Base-by-base conservation (phyloP, 768 basidiomycete species). In the Trametes meyenii region DNA sequence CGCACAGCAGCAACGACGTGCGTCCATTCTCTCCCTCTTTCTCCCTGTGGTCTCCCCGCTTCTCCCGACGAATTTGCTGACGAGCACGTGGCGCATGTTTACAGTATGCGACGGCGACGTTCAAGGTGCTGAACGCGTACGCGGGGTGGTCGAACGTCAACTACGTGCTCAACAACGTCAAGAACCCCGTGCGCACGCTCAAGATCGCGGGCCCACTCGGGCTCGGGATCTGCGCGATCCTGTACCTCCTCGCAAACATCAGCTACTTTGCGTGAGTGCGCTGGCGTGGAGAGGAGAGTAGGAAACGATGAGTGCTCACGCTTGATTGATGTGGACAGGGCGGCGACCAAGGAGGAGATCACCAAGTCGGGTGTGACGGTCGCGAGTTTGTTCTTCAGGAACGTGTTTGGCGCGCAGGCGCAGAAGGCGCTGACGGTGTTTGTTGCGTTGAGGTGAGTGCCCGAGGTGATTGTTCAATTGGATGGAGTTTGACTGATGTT, bases 151-250 rank as follows among this genome's bases (percentile, higher is more conserved):
- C 81, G 2, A 81, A 80, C 46, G 80, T 82, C 24, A 85, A 85
- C 66, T 83, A 83, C 55, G 85, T 86, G 6, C 71, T 86, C 58
- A 85, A 85, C 71, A 83, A 86, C 11, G 83, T 87, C 54, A 81
- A 79, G 62, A 74, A 85, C 64, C 85, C 85, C 0, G 76, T 85
- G 2, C 78, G 82, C 45, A 87, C 85, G 8, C 79, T 87, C 54
- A 84, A 83, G 70, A 84, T 86, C 38, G 84, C 85, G 0, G 85
- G 82, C 2, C 85, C 84, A 0, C 80, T 86, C 19, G 85, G 84
- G 0, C 71, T 86, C 12, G 76, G 79, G 5, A 82, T 85, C 24
- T 84, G 83, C 38, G 77, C 83, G 0, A 66, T 75, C 1, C 69
- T 86, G 2, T 86, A 87, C 56, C 61, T 86, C 14, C 72, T 86